Evolutionary conservation across 2,329 filamentous ascomycete genomes (phyloP), one percentile per base, ranked within the genome.

Genomic region (Xylariaceae sp.): DNA sequence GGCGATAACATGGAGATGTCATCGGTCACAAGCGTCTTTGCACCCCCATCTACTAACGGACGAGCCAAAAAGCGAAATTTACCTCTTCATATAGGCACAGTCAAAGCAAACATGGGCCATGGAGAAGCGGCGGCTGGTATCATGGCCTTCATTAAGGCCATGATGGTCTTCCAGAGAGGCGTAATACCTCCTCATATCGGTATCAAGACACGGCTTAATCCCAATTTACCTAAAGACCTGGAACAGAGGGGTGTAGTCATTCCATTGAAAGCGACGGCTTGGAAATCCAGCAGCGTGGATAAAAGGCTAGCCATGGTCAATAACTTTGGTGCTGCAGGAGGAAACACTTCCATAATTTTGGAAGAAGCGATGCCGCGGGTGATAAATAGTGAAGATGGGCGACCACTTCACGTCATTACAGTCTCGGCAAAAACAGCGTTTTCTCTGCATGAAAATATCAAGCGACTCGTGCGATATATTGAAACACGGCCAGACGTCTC

Each of bases 1-100:
- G 87, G 87, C 55, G 87, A 91, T 65, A 80, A 79, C 2, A 13
- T 80, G 81, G 86, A 88, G 67, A 85, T 86, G 78, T 76, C 77
- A 1, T 84, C 81, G 0, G 83, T 88, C 44, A 75, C 78, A 16
- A 77, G 81, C 27, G 75, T 81, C 4, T 87, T 87, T 60, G 84
- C 82, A 30, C 80, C 81, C 11, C 30, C 5, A 4, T 33, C 30
- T 16, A 4, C 16, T 3, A 67, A 48, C 69, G 75, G 36, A 6
- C 64, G 75, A 23, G n/a, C n/a, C n/a, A n/a, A n/a, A n/a, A n/a
- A n/a, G n/a, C n/a, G n/a, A n/a, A n/a, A n/a, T n/a, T n/a, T n/a
- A n/a, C 68, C 75, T 0, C 67, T 83, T 3, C 66, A 73, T 49
- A 57, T 81, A 4, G 77, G 78, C 0, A 70, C 76, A 4, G 71